Conservation (phyloP, 805 yeast genomes). For the Saturnispora bothae region DNA sequence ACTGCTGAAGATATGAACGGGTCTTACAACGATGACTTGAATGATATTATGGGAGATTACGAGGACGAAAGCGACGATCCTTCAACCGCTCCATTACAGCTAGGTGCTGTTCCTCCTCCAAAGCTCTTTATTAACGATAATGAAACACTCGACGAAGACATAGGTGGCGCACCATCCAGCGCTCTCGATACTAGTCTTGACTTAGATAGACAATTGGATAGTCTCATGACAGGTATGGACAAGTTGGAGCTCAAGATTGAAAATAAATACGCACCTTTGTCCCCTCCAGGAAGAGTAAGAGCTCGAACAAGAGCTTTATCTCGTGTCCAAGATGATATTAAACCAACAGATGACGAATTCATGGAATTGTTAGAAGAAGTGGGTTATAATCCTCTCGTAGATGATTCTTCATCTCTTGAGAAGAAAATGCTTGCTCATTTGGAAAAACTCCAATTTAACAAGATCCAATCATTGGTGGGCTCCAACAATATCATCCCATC, state of each 20-base stretch:
- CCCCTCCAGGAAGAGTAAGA: constrained; percentile 2
- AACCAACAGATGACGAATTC: constrained; percentile 24
- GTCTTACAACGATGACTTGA: constrained; percentile 13
- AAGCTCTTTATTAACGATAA: constrained; percentile 2
- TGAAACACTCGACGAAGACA: constrained; percentile 4
- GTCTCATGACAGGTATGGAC: constrained; percentile 7
- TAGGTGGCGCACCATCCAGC: constrained; percentile 2
- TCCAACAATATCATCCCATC: constrained; percentile 28
- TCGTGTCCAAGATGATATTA: constrained; percentile 16
- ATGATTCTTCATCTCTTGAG: constrained; percentile 49
- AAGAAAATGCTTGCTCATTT: constrained; percentile 50
- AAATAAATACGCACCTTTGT: too few species aligned
- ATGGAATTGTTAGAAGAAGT: constrained; percentile 70
- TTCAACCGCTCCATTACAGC: constrained; percentile 16
- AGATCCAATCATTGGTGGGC: constrained; percentile 45
- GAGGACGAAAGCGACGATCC: constrained; percentile 13
- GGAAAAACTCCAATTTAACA: constrained; percentile 49
- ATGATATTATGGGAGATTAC: constrained; percentile 24
- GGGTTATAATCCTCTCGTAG: constrained; percentile 56
- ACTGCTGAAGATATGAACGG: not conserved
- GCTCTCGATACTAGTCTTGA: not conserved
- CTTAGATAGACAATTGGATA: constrained; percentile 8
- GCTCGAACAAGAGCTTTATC: constrained; percentile 25
- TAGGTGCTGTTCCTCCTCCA: not conserved
- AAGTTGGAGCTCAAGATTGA: constrained; percentile 1